Conservation (phyloP, 2,329 filamentous ascomycete genomes). For the Xenoacremonium recifei region DNA sequence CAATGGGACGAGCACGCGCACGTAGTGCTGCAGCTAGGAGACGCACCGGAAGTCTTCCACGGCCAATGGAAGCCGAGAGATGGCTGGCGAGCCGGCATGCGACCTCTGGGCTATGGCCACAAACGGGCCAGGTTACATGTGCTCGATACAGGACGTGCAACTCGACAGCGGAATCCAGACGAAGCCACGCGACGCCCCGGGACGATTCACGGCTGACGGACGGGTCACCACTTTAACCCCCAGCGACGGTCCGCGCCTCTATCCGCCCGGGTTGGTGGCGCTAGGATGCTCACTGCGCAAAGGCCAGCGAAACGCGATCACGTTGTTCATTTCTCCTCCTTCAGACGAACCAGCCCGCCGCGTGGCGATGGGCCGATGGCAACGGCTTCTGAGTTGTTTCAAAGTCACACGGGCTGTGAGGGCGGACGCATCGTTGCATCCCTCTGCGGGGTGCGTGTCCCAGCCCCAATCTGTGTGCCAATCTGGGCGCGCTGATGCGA, state of each 20-base stretch:
- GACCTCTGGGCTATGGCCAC: not conserved
- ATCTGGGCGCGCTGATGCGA: too few relatives aligned
- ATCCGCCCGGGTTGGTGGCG: too few relatives aligned
- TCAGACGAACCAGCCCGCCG: not conserved
- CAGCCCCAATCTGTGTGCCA: too few relatives aligned
- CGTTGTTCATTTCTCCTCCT: not conserved
- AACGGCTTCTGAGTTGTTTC: not conserved
- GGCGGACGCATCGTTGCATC: too few relatives aligned
- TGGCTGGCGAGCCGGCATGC: not conserved
- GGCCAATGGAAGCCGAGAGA: not conserved
- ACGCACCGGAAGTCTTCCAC: not conserved
- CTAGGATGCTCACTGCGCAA: too few relatives aligned
- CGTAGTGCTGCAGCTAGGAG: not conserved
- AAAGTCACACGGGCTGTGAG: not conserved
- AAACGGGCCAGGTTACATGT: not conserved
- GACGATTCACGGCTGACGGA: too few relatives aligned
- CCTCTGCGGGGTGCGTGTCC: not conserved
- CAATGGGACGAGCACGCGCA: not conserved
- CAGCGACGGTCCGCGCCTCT: not conserved
- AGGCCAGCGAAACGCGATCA: not conserved
- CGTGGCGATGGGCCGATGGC: not conserved
- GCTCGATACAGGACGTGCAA: not conserved
- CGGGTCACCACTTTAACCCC: too few relatives aligned
- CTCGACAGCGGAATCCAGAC: not conserved
- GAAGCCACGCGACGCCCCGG: slow-evolving; percentile 1